Base-by-base conservation (phyloP, 306 rosid genomes). In the Casuarina equisetifolia region DNA sequence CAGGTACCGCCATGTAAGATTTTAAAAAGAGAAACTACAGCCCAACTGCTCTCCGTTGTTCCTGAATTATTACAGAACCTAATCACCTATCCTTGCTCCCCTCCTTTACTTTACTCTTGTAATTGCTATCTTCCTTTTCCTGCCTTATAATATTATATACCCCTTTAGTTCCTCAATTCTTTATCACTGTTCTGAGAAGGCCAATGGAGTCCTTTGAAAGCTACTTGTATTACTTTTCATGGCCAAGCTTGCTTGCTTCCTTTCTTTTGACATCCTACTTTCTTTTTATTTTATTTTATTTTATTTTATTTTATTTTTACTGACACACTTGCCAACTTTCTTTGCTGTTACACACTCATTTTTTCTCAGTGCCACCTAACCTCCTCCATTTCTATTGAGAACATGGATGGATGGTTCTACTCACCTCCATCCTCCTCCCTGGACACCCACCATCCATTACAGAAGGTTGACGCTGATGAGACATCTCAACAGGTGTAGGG, bases 241-340 rank as follows among this genome's bases (percentile, higher is more conserved):
- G 90, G n/a, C 88, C 92, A 93, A 93, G 96, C 92, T 86, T 88
- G 89, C 83, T 83, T 80, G 84, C 87, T 80, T 75, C 81, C 92
- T 84, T 85, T 84, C 90, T 83, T 25, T 88, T 85, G 83, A 84
- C 90, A 76, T 85, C 38, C 84, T 73, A 85, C 73, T 84, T 84
- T 64, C 69, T 51, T 73, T 82, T 78, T 83, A 36, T 58, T 20
- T 25, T 25, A 25, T 84, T 84, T 64, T 71, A 46, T 73, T 82
- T 78, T 83, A 36, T 58, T 20, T 58, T 70, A 68, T n/a, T 3
- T 2, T 73, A 76, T 82, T 87, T 84, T 85, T 76, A 91, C 98
- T 86, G 99, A 92, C 99, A 91, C 96, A 86, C 76, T 86, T 88
- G 99, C 97, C 97, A 86, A 88, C 97, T 81, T 80, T 84, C 86